phyloP scores from a whole-genome alignment of 1,139 yeast genomes.

The Saccharomyces pastorianus region DNA sequence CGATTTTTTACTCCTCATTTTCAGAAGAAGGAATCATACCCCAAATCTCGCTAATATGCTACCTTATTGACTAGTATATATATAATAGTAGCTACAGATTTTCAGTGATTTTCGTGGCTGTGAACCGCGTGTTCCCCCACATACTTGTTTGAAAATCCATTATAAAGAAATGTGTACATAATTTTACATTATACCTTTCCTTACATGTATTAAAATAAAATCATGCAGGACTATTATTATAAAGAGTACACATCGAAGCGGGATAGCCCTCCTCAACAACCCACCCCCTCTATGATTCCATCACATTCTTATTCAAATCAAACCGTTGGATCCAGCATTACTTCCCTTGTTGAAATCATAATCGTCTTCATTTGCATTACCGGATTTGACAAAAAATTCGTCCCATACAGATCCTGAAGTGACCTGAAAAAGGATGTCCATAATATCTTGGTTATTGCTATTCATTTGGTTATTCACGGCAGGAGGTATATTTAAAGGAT shows the following conservation, averaged over 20 bases:
- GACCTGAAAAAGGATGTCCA: constrained; percentile 55
- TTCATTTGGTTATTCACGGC: background rate
- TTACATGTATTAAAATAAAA: too few species aligned
- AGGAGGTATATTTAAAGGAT: constrained; percentile 5
- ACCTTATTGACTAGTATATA: background rate
- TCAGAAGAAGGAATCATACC: background rate
- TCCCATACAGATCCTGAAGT: constrained; percentile 73
- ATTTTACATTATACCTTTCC: too few species aligned
- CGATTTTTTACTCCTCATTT: background rate
- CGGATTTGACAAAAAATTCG: constrained; percentile 44
- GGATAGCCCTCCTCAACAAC: too few species aligned
- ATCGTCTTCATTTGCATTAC: background rate
- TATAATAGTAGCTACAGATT: too few species aligned
- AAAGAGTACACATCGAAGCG: background rate
- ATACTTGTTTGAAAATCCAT: too few species aligned
- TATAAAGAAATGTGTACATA: too few species aligned
- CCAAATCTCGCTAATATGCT: background rate
- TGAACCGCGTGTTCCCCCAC: too few species aligned
- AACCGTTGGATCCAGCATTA: background rate
- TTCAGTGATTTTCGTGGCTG: too few species aligned
- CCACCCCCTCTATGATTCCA: background rate
- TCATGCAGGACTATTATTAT: background rate
- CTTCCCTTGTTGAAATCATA: background rate
- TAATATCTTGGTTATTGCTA: constrained; percentile 47
- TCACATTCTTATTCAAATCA: background rate